Percentiles rank a stretch among this genome's conserved stretches.
Conservation (phyloP, 306 rosid species). For the Mimosa pudica region DNA sequence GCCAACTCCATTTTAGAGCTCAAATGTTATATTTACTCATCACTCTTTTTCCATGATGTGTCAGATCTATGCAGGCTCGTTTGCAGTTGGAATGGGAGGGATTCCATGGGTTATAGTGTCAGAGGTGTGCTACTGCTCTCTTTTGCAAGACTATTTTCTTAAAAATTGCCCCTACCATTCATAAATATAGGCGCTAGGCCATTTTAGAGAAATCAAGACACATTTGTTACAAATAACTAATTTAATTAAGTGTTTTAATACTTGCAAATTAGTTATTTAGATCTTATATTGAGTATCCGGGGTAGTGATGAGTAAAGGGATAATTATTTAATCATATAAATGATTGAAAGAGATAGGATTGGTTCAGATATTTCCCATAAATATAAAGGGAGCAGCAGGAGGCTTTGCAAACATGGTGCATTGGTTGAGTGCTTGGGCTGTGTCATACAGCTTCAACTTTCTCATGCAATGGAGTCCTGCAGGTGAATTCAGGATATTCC, state of each 20-base stretch:
- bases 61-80: constrained; percentile 8
- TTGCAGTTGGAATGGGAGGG: constrained; percentile 22
- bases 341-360: not conserved
- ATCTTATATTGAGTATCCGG: too few species aligned
- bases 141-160: not conserved
- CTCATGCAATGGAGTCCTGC: constrained; percentile 24
- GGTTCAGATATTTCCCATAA: constrained; percentile 17
- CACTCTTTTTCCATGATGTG: not conserved
- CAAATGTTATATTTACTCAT: not conserved
- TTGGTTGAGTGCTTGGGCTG: constrained; percentile 7
- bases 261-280: too few species aligned
- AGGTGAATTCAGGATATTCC: not conserved
- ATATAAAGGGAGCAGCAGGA: constrained; percentile 7
- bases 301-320: too few species aligned
- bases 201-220: too few species aligned
- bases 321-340: too few species aligned
- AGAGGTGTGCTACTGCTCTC: not conserved
- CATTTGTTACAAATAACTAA: too few species aligned
- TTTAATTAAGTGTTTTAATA: too few species aligned
- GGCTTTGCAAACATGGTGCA: constrained; percentile 15
- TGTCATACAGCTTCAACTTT: constrained; percentile 15
- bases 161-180: too few species aligned
- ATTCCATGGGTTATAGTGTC: constrained; percentile 19
- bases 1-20: not conserved
- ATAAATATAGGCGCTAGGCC: too few species aligned